phyloP scores from a whole-genome alignment of 2,329 filamentous ascomycete genomes.

The Verticillium alfalfae region DNA sequence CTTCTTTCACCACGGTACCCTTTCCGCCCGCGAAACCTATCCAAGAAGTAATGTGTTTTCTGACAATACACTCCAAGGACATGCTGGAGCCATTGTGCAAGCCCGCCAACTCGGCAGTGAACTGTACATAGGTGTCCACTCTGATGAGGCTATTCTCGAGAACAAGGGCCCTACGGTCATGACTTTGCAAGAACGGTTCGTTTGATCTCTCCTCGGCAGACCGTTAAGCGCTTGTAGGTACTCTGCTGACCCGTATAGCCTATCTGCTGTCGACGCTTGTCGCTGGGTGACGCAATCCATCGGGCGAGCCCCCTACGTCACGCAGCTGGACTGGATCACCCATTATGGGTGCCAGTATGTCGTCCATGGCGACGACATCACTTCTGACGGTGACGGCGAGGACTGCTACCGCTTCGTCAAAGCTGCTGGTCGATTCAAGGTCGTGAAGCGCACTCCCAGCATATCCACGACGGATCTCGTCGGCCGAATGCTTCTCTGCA shows the following conservation, averaged over 20 bases:
- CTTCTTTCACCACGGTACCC: constrained; percentile 89
- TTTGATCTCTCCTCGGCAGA: constrained; percentile 8
- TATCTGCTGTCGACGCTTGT: constrained; percentile 88
- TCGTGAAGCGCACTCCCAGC: constrained; percentile 91
- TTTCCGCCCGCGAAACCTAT: not conserved
- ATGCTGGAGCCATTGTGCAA: constrained; percentile 95
- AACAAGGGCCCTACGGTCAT: constrained; percentile 99
- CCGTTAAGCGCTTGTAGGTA: not conserved
- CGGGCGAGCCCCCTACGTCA: constrained; percentile 88
- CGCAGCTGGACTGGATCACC: constrained; percentile 85
- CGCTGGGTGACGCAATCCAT: constrained; percentile 87
- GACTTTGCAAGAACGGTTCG: constrained; percentile 78
- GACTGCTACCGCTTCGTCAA: constrained; percentile 99
- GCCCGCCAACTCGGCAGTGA: constrained; percentile 85
- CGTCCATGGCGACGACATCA: constrained; percentile 95
- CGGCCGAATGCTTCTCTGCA: constrained; percentile 93
- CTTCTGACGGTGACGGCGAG: constrained; percentile 85
- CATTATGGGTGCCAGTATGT: constrained; percentile 95
- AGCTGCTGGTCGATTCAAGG: constrained; percentile 86
- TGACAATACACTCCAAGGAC: constrained; percentile 47
- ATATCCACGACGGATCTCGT: constrained; percentile 99
- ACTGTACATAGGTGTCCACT: constrained; percentile 89
- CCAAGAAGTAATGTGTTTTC: not conserved
- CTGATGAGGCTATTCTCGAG: constrained; percentile 88
- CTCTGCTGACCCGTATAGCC: constrained; percentile 36